Evolutionary conservation across 139 green algal genomes (phyloP).

Genomic region (Pseudopediastrum boryanum): DNA sequence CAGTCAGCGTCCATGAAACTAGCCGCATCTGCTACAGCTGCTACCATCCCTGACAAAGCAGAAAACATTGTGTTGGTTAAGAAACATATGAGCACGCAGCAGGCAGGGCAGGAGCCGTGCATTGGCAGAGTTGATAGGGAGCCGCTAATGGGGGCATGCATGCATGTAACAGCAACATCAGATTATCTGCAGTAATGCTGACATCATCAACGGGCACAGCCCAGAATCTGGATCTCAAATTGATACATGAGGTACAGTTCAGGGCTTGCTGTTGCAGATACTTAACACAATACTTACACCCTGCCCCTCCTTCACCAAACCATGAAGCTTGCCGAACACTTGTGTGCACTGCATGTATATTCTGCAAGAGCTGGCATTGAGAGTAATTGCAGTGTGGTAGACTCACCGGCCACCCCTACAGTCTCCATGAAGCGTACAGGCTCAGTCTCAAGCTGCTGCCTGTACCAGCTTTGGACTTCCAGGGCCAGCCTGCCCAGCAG

Average conservation of each 20-base stretch:
- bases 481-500: slow-evolving; percentile 39
- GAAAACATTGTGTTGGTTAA: not conserved
- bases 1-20: slow-evolving; percentile 49
- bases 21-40: slow-evolving; percentile 44
- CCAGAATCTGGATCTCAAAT: not conserved
- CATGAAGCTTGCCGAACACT: not conserved
- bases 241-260: not conserved
- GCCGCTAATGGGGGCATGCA: not conserved
- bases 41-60: slow-evolving; percentile 38
- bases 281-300: too few species aligned
- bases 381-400: not conserved
- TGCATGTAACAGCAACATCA: not conserved
- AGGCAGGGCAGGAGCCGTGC: not conserved
- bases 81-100: not conserved
- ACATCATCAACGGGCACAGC: not conserved
- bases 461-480: slow-evolving; percentile 53
- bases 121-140: not conserved
- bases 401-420: slow-evolving; percentile 38
- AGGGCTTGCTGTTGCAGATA: not conserved
- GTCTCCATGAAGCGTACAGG: slow-evolving; percentile 68
- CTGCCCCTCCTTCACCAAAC: too few species aligned
- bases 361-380: not conserved
- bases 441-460: slow-evolving; percentile 53
- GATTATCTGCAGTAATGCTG: too few species aligned
- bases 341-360: not conserved